Conservation (phyloP, 1,139 yeast genomes). For the Casaregolazyma suthepensis region DNA sequence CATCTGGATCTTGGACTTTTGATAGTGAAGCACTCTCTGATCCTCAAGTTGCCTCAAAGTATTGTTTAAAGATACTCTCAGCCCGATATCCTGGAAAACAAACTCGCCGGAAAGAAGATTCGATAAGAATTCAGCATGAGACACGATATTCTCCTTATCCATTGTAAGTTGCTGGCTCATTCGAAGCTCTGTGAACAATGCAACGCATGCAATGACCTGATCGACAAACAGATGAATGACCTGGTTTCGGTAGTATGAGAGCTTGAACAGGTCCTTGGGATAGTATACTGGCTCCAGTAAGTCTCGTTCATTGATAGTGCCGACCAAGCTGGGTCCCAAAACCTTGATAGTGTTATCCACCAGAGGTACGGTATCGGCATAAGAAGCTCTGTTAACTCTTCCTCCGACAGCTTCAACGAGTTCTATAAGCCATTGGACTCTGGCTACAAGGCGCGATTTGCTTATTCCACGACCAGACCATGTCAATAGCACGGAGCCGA, state of each 20-base stretch:
- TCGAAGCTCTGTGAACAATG: conserved; percentile 29
- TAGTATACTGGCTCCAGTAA: conserved; percentile 36
- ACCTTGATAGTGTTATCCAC: conserved; percentile 37
- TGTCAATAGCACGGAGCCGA: conserved; percentile 39
- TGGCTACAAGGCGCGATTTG: conserved; percentile 29
- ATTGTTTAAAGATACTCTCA: conserved; percentile 31
- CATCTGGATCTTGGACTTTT: conserved; percentile 25
- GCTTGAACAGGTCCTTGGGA: conserved; percentile 38
- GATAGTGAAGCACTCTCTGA: conserved; percentile 28
- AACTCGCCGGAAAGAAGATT: conserved; percentile 37
- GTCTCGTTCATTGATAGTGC: conserved; percentile 29
- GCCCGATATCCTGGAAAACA: conserved; percentile 36
- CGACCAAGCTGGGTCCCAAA: conserved; percentile 35
- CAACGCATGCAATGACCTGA: conserved; percentile 37
- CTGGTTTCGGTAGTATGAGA: conserved; percentile 40
- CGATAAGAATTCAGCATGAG: conserved; percentile 32
- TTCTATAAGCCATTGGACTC: conserved; percentile 34
- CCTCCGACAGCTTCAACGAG: conserved; percentile 36
- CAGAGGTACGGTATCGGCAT: conserved; percentile 27
- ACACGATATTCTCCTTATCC: conserved; percentile 22
- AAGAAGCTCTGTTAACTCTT: conserved; percentile 23
- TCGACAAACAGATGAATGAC: conserved; percentile 38
- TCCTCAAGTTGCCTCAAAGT: conserved; percentile 29
- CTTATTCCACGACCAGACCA: conserved; percentile 35
- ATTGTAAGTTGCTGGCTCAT: conserved; percentile 19